Evolutionary conservation across 352 stramenopile species (phyloP).

Genomic region (Saprolegnia diclina): DNA sequence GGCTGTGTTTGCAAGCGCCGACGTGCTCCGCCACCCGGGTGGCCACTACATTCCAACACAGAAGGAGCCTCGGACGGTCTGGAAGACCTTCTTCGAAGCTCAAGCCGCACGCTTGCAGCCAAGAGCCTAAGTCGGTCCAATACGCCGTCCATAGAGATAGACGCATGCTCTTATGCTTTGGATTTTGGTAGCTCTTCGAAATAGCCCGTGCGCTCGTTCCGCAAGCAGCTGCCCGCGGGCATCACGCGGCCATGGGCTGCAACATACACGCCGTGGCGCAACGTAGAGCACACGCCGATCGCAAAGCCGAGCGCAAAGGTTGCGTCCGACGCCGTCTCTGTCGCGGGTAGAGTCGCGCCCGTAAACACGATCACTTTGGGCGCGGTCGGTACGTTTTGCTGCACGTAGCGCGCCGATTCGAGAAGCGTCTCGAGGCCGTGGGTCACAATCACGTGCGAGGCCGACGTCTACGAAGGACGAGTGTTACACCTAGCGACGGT

Average conservation of each 20-base stretch:
- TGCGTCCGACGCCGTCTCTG: background rate
- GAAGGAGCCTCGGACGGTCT: conserved; percentile 43
- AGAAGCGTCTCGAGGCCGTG: conserved; percentile 6
- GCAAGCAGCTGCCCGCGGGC: background rate
- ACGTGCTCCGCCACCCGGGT: conserved; percentile 54
- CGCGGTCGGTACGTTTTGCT: background rate
- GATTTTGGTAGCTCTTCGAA: background rate
- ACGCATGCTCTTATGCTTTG: background rate
- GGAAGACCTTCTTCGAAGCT: conserved; percentile 21
- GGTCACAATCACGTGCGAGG: background rate
- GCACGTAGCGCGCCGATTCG: background rate
- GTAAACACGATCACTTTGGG: conserved; percentile 7
- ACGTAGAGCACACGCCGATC: background rate
- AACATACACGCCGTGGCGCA: conserved; percentile 15
- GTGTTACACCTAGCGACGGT: background rate
- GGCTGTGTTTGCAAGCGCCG: conserved; percentile 46
- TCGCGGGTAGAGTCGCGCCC: background rate
- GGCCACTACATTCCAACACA: conserved; percentile 84
- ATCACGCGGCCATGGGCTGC: conserved; percentile 3
- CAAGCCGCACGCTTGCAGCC: conserved; percentile 2
- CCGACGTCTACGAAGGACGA: background rate
- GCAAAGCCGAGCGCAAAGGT: conserved; percentile 16
- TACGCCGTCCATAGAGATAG: background rate
- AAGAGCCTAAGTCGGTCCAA: background rate
- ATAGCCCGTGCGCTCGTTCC: background rate